Conservation (phyloP, 108 stramenopile genomes). For the Nannochloropsis gaditana region DNA sequence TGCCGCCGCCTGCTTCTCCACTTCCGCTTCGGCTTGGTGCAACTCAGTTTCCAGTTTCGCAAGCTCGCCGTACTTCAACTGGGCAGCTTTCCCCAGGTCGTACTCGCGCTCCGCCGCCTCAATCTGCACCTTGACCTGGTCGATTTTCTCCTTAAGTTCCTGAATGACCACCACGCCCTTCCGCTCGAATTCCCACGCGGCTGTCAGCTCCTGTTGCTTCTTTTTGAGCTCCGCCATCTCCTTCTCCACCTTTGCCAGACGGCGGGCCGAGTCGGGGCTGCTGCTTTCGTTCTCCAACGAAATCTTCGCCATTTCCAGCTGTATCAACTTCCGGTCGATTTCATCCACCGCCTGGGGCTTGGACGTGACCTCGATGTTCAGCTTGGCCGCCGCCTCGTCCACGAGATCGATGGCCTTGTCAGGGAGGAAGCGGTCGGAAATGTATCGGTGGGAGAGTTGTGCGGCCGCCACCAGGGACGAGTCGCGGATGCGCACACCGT, state of each 20-base stretch:
- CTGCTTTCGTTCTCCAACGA: conserved; percentile 68
- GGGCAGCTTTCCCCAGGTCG: conserved; percentile 82
- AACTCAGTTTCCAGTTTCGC: conserved; percentile 79
- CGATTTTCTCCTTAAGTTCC: conserved; percentile 74
- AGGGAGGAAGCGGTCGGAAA: conserved; percentile 82
- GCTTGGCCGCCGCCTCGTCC: conserved; percentile 90
- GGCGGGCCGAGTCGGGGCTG: conserved; percentile 62
- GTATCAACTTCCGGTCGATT: conserved; percentile 86
- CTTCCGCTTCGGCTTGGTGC: conserved; percentile 64
- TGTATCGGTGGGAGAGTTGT: conserved; percentile 84
- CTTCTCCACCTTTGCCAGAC: conserved; percentile 63
- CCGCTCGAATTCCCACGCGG: conserved; percentile 76
- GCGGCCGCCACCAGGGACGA: conserved; percentile 85
- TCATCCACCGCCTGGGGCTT: conserved; percentile 78
- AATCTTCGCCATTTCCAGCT: conserved; percentile 90
- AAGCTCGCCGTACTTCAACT: conserved; percentile 83
- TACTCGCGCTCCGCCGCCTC: conserved; percentile 78
- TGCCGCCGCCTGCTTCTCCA: conserved; percentile 62
- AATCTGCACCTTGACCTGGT: conserved; percentile 66
- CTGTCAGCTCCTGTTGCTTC: conserved; percentile 63
- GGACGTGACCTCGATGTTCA: conserved; percentile 76
- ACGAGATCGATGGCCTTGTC: conserved; percentile 81
- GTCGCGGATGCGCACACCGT: conserved; percentile 79
- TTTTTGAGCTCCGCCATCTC: conserved; percentile 71
- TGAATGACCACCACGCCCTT: conserved; percentile 56